Percentiles rank a stretch among this genome's conserved stretches.
These are phyloP conservation scores for Vitis labrusca DNA, from an alignment of 164 flowering plant genomes.

Conservation along the genomic window DNA sequence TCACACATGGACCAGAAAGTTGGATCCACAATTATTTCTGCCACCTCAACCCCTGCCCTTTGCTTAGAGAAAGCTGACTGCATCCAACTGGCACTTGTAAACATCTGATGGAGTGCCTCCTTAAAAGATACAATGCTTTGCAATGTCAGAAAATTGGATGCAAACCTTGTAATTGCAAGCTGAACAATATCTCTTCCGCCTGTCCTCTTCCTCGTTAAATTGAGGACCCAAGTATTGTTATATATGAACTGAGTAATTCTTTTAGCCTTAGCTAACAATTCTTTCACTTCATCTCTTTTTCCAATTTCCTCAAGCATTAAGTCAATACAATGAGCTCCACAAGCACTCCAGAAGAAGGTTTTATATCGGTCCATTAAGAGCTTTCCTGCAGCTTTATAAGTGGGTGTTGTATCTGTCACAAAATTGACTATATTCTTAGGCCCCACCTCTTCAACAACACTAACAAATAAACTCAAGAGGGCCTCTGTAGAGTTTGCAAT, in stretches of 20 bases:
- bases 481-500: conserved; percentile 25
- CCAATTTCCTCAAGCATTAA: conserved; percentile 45
- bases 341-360: conserved; percentile 43
- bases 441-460: conserved; percentile 49
- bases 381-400: conserved; percentile 39
- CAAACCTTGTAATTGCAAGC: conserved; percentile 39
- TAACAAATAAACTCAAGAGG: conserved; percentile 33
- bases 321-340: conserved; percentile 52
- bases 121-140: conserved; percentile 28
- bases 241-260: conserved; percentile 35
- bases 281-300: conserved; percentile 27
- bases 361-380: conserved; percentile 23
- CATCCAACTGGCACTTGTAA: conserved; percentile 38
- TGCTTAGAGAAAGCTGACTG: conserved; percentile 32
- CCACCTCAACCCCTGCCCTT: conserved; percentile 30
- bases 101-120: conserved; percentile 36
- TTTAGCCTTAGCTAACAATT: conserved; percentile 29
- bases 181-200: conserved; percentile 37
- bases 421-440: conserved; percentile 44
- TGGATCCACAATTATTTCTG: conserved; percentile 29
- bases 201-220: conserved; percentile 39
- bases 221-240: conserved; percentile 33
- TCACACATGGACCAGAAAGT: conserved; percentile 34
- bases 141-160: conserved; percentile 37
- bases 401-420: conserved; percentile 38